Conservation (phyloP, 2,329 filamentous ascomycete species). For the Colletotrichum falcatum region DNA sequence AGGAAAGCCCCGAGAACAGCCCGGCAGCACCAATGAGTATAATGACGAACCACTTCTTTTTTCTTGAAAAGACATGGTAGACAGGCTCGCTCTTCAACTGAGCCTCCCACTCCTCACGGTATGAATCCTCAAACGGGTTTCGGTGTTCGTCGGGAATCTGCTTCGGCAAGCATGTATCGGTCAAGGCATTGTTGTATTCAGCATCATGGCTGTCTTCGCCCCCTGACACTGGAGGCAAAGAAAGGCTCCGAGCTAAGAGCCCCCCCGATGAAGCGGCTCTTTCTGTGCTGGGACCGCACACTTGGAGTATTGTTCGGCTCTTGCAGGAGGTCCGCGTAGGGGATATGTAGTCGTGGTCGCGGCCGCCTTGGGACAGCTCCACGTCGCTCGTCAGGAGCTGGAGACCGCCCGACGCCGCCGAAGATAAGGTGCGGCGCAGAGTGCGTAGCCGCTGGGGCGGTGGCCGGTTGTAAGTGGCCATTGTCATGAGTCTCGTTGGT, state of each 20-base stretch:
- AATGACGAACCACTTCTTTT: constrained; percentile 59
- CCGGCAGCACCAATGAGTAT: constrained; percentile 62
- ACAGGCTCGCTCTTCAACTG: neutral
- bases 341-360: constrained; percentile 5
- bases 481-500: neutral
- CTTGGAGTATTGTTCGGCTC: neutral
- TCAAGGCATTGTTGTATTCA: constrained; percentile 12
- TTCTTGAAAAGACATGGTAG: constrained; percentile 52
- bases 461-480: neutral
- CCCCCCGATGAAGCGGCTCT: neutral
- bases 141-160: neutral
- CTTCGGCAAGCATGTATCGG: neutral
- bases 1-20: constrained; percentile 64
- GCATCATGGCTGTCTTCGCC: neutral
- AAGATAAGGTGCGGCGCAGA: constrained; percentile 15
- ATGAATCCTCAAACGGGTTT: constrained; percentile 22
- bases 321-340: constrained; percentile 4
- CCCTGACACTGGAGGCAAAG: constrained; percentile 6
- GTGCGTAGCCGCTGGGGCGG: neutral
- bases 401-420: constrained; percentile 7
- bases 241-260: constrained; percentile 3
- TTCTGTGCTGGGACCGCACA: neutral
- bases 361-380: neutral
- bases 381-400: constrained; percentile 23
- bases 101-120: neutral